phyloP scores from a whole-genome alignment of 495 filamentous ascomycete genomes.

The Cairneyella variabilis region DNA sequence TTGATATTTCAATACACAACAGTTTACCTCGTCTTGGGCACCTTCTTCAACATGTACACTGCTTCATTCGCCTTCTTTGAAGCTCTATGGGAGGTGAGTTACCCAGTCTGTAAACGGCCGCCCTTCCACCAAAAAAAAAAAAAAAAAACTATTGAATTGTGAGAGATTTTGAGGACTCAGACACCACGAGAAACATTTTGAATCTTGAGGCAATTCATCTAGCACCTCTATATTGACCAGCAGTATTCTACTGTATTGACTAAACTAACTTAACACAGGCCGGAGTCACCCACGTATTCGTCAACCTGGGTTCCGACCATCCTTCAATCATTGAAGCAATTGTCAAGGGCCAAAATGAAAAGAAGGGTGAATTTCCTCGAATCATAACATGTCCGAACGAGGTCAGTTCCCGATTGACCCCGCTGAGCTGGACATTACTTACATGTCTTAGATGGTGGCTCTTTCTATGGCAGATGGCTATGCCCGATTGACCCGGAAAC shows the following conservation, averaged over 20 bases:
- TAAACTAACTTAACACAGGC: no score
- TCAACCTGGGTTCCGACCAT: constrained; percentile 67
- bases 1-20: no score
- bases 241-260: no score
- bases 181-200: no score
- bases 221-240: no score
- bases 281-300: constrained; percentile 85
- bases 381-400: constrained; percentile 95
- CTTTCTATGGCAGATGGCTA: constrained; percentile 97
- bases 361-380: constrained; percentile 65
- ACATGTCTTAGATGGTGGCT: constrained; percentile 76
- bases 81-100: constrained; percentile 71
- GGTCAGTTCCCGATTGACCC: constrained; percentile 35
- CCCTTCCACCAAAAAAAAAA: no score
- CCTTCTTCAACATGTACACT: constrained; percentile 55
- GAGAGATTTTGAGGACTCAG: no score
- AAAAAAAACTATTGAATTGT: no score
- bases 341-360: constrained; percentile 73
- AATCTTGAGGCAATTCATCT: no score
- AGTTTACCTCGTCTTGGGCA: no score
- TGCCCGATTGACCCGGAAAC: constrained; percentile 78
- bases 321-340: constrained; percentile 84
- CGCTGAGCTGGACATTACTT: background rate
- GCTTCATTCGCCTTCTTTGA: constrained; percentile 90
- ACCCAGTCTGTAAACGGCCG: background rate